Evolutionary conservation across 257 asterid species (phyloP), one percentile per base, ranked within the genome.

Genomic region (Dorcoceras hygrometricum): DNA sequence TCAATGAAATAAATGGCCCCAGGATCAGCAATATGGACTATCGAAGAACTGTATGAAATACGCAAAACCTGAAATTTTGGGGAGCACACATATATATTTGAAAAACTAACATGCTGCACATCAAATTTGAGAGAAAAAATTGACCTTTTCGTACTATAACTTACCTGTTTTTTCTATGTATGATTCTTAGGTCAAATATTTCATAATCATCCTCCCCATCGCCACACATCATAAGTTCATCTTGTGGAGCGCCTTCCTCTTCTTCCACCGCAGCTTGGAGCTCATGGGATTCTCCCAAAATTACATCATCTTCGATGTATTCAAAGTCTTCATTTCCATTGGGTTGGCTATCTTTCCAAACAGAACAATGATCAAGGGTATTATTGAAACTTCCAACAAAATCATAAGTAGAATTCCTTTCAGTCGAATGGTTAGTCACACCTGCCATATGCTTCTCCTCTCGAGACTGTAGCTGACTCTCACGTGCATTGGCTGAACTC

Each of bases 101-200:
- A 39, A 11, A 10, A 39, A 12, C 18, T 12, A 39, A 39, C n/a
- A 39, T 39, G 6, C 5, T 39, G 50, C 50, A 39, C 18, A 39
- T 11, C 18, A 39, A 39, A 39, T 2, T 36, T 36, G 34, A 71
- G 26, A 34, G 31, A 31, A 31, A 63, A 18, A 27, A 34, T 53
- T 24, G 36, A 67, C 19, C 71, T 62, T 48, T 5, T 65, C 51
- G 58, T 31, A 72, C 84, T 54, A 57, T 11, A 12, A 34, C 9
- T 34, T 9, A 92, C 98, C 97, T 90, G 94, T 91, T 88, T 74
- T 86, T 91, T 22, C 97, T 71, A 75, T 88, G 98, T 72, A 91
- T 77, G 62, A 91, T 82, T 76, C 89, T 85, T 22, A 91, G 80
- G 70, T 76, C 63, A 79, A 91, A 86, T 68, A 81, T 77, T 70